Evolutionary conservation across 148 eudicot genomes (phyloP), one percentile per base, ranked within the genome.

Genomic region (Fagopyrum esculentum): DNA sequence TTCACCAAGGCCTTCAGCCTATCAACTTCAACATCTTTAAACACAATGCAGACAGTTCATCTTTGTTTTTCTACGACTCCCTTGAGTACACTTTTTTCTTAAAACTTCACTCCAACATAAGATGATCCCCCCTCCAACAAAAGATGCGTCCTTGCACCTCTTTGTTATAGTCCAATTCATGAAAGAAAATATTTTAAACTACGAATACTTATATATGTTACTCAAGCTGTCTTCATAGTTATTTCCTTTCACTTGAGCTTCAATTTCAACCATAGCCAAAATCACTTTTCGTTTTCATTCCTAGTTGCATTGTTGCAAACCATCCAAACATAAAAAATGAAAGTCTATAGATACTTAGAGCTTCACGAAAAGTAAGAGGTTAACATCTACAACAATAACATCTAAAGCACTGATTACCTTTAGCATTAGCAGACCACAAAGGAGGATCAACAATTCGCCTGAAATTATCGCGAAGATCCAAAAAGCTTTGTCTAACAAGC

Each of bases 391-490:
- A 19, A 57, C 63, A 57, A 17, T 1, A 19, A 57, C 8, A 22
- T 17, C 19, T 19, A 7, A 7, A 57, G 63, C 19, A 46, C 3
- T 17, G 40, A n/a, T 40, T 70, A 89, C 91, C 93, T 79, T 90
- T 86, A 51, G 79, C 60, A 66, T 73, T 73, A 57, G 84, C 78
- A 13, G 85, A 80, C 78, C 86, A 84, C 66, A 85, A 47, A 7
- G 96, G 84, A 78, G 98, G 98, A 78, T 94, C 97, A 72, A 84
- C 93, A 83, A 87, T 82, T 17, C 92, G 89, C 75, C 91, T 85
- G 61, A 88, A 94, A 82, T 94, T 94, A 82, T 94, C 97, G 43
- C 98, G 87, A 35, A 94, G 97, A 80, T 94, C 97, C 83, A 94
- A 80, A 80, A 94, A 94, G 76, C 90, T 85, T 76, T 83, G 85